These are phyloP conservation scores for Alternaria sp. DNA, from an alignment of 2,329 filamentous ascomycete species.

Conservation along the genomic window DNA sequence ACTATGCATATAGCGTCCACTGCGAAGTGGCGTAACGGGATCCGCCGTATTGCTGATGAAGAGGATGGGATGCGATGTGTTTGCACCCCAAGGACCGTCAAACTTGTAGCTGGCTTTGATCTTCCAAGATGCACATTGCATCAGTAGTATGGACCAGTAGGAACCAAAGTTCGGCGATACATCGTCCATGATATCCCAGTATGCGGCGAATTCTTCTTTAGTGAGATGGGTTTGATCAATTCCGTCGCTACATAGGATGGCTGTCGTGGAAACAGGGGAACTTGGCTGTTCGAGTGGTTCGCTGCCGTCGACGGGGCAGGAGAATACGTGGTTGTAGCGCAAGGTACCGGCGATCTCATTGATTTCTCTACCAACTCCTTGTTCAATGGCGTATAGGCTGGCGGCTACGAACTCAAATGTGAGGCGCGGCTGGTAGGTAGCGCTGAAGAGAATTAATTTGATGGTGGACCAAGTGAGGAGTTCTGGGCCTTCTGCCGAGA, in stretches of 20 bases:
- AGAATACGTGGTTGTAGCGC: slow-evolving; percentile 31
- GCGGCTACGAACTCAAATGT: slow-evolving; percentile 45
- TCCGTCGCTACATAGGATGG: slow-evolving; percentile 52
- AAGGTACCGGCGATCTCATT: slow-evolving; percentile 28
- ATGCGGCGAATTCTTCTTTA: slow-evolving; percentile 39
- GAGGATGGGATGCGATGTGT: slow-evolving; percentile 62
- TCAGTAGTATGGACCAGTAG: slow-evolving; percentile 47
- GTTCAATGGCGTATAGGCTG: slow-evolving; percentile 45
- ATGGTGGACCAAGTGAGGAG: slow-evolving; percentile 53
- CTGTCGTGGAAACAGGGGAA: slow-evolving; percentile 24
- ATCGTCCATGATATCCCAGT: slow-evolving; percentile 41
- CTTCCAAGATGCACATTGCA: slow-evolving; percentile 50
- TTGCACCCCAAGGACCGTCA: slow-evolving; percentile 33
- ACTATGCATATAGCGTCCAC: slow-evolving; percentile 50
- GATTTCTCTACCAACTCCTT: slow-evolving; percentile 26
- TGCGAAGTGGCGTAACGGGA: slow-evolving; percentile 63
- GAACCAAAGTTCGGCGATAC: slow-evolving; percentile 47
- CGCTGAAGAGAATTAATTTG: slow-evolving; percentile 44
- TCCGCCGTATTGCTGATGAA: slow-evolving; percentile 65
- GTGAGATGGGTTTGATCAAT: slow-evolving; percentile 37
- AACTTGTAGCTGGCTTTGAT: slow-evolving; percentile 47
- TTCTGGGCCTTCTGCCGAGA: slow-evolving; percentile 31
- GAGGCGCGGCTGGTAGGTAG: slow-evolving; percentile 45
- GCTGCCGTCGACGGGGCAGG: slow-evolving; percentile 34
- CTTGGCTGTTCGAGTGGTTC: slow-evolving; percentile 3